Evolutionary conservation across 1,139 yeast species (phyloP), one percentile per base, ranked within the genome.

Genomic region (Yamadazyma trypodendri): DNA sequence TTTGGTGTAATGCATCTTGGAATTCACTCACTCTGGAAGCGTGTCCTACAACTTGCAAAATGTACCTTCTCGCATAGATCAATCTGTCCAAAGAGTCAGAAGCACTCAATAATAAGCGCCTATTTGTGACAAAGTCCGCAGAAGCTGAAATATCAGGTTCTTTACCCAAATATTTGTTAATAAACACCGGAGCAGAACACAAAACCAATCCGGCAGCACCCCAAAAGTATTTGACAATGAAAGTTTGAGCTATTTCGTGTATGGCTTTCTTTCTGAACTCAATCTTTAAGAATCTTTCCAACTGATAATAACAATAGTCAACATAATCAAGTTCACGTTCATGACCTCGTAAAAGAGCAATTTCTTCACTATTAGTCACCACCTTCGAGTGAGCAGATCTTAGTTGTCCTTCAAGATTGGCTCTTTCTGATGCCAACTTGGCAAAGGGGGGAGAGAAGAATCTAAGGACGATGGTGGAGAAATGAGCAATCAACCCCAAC

Each of bases 361-460:
- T 81, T 57, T 90, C 96, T 63, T 90, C 97, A 49, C 77, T 79
- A 54, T 83, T 84, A 34, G 80, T 69, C 28, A 87, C 89, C 24
- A 90, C 69, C 54, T 88, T 82, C 2, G 96, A 79, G 59, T 90
- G 97, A 24, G 85, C 75, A 17, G 84, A 77, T 50, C 96, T 79
- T 49, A 88, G 83, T 54, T 85, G 84, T 43, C 96, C 95, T 60
- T 90, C 97, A 37, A 88, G 67, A 36, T 80, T 77, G 11, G 96
- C 92, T 54, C 83, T 81, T 45, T 81, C 81, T 37, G 88, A 74
- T 1, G 95, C 88, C 39, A 87, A 69, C 54, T 77, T 84, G 20
- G 96, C 94, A 56, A 90, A 90, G 35, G 95, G 95, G 7, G 97
- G 97, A 10, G 96, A 86, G 50, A 89, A 78, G 39, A 85, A 68